Percentiles rank a stretch among this genome's conserved stretches.
phyloP scores from a whole-genome alignment of 257 asterid genomes.

The Agastache rugosa region DNA sequence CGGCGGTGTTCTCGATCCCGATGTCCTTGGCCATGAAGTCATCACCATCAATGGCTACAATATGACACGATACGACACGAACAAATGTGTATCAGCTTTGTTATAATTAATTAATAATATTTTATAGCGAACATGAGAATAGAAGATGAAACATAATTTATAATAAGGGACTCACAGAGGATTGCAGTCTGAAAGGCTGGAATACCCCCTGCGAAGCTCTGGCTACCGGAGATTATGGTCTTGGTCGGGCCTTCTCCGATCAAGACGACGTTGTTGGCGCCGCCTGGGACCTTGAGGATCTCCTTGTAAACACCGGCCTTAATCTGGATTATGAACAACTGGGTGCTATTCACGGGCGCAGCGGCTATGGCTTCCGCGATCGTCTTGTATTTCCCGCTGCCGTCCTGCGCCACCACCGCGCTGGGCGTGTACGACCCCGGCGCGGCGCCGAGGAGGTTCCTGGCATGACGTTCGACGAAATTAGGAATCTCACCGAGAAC shows the following conservation, averaged over 20 bases:
- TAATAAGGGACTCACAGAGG: conserved; percentile 39
- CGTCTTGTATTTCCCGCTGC: conserved; percentile 59
- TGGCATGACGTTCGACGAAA: conserved; percentile 28
- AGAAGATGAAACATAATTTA: neutral
- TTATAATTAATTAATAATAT: neutral
- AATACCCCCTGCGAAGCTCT: conserved; percentile 49
- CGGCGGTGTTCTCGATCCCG: conserved; percentile 80
- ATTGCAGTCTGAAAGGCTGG: conserved; percentile 59
- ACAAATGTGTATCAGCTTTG: too few species aligned
- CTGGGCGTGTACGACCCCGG: conserved; percentile 40
- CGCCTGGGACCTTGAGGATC: conserved; percentile 44
- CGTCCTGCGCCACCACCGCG: conserved; percentile 69
- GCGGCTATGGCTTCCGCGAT: conserved; percentile 53
- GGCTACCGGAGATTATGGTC: conserved; percentile 58
- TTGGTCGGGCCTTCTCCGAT: conserved; percentile 69
- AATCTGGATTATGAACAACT: conserved; percentile 45
- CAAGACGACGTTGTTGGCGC: conserved; percentile 49
- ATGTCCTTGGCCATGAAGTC: conserved; percentile 71
- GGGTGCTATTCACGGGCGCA: conserved; percentile 45
- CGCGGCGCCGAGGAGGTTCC: conserved; percentile 47
- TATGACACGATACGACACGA: neutral
- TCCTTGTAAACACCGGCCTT: conserved; percentile 75
- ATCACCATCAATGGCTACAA: conserved; percentile 61
- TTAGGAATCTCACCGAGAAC: conserved; percentile 27
- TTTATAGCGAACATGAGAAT: neutral